Evolutionary conservation across 768 basidiomycete species (phyloP).

Genomic region (Boletus edulis): DNA sequence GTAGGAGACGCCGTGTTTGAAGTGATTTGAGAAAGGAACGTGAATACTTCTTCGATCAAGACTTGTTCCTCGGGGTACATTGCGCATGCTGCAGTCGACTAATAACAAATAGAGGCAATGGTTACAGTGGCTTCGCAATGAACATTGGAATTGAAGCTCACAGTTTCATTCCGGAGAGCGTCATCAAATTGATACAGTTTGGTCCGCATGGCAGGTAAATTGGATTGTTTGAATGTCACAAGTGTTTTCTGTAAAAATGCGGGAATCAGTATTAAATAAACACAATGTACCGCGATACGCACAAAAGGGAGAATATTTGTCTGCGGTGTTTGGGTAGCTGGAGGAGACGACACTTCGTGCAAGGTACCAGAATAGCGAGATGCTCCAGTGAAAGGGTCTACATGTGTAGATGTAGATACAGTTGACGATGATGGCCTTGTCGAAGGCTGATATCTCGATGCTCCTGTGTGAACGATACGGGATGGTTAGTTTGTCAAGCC

Average conservation of each 20-base stretch:
- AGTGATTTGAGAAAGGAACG: conserved; percentile 51
- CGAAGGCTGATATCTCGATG: conserved; percentile 59
- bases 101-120: background rate
- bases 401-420: conserved; percentile 37
- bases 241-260: conserved; percentile 46
- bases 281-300: conserved; percentile 17
- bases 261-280: background rate
- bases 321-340: conserved; percentile 28
- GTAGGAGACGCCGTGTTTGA: conserved; percentile 31
- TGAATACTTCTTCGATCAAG: conserved; percentile 61
- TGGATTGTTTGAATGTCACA: conserved; percentile 83
- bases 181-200: conserved; percentile 79
- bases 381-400: conserved; percentile 74
- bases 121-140: background rate
- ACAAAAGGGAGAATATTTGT: conserved; percentile 54
- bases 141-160: conserved; percentile 34
- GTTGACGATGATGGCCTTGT: conserved; percentile 31
- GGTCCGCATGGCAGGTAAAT: conserved; percentile 72
- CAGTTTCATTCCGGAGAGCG: conserved; percentile 62
- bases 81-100: conserved; percentile 72
- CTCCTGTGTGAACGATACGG: conserved; percentile 38
- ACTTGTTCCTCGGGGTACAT: conserved; percentile 64
- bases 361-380: conserved; percentile 55
- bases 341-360: conserved; percentile 33
- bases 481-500: background rate